Percentiles rank a stretch among this genome's conserved stretches.
phyloP scores from a whole-genome alignment of 192 early-diverging fungal genomes.

The Pilobolus umbonatus region DNA sequence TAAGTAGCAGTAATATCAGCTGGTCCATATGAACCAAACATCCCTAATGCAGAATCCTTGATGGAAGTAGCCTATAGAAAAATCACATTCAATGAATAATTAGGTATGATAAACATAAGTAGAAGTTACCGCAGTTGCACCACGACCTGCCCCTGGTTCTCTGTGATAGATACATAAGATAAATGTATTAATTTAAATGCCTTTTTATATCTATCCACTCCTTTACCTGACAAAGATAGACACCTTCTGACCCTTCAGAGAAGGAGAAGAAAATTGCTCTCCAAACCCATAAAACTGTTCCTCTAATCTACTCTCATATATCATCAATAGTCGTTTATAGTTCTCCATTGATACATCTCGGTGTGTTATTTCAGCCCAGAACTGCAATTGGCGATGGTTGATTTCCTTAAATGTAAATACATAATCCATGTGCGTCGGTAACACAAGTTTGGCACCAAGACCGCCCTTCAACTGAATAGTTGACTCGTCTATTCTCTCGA shows the following conservation, averaged over 20 bases:
- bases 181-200: neutral
- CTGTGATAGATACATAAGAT: slow-evolving; percentile 10
- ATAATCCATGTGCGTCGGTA: slow-evolving; percentile 32
- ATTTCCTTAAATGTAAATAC: slow-evolving; percentile 25
- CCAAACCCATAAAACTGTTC: slow-evolving; percentile 45
- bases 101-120: neutral
- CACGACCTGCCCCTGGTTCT: slow-evolving; percentile 37
- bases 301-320: slow-evolving; percentile 17
- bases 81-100: neutral
- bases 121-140: slow-evolving; percentile 23
- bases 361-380: slow-evolving; percentile 2
- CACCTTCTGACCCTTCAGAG: slow-evolving; percentile 37
- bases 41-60: slow-evolving; percentile 14
- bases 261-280: slow-evolving; percentile 29
- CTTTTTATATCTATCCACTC: neutral
- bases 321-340: slow-evolving; percentile 22
- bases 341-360: slow-evolving; percentile 15
- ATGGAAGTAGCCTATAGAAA: slow-evolving; percentile 9
- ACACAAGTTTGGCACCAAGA: slow-evolving; percentile 20
- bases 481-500: slow-evolving; percentile 4
- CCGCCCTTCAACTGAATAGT: slow-evolving; percentile 17
- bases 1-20: slow-evolving; percentile 32
- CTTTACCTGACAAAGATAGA: slow-evolving; percentile 34
- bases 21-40: slow-evolving; percentile 14
- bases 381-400: slow-evolving; percentile 22